These are phyloP conservation scores for Oryza meridionalis DNA, from an alignment of 176 grass and related monocot species.

Conservation along the genomic window DNA sequence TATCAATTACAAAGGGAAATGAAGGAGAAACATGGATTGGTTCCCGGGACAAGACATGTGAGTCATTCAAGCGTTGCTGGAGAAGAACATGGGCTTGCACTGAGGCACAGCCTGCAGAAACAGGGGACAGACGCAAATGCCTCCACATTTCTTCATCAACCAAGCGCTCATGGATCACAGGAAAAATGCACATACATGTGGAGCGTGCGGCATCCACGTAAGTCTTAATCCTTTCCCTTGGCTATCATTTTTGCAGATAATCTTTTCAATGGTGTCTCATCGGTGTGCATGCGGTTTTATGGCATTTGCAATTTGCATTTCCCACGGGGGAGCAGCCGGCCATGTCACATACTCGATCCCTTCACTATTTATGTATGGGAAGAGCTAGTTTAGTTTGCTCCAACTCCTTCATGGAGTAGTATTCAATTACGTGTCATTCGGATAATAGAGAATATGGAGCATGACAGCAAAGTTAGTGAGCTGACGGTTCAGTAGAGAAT, in stretches of 20 bases:
- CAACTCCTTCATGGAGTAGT: background rate
- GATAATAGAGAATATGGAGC: background rate
- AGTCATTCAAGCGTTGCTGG: conserved; percentile 8
- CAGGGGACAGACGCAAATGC: conserved; percentile 32
- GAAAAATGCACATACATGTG: conserved; percentile 18
- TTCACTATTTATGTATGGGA: background rate
- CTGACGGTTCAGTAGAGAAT: background rate
- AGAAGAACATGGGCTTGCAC: conserved; percentile 40
- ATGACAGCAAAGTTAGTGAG: conserved; percentile 1
- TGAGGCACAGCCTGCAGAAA: conserved; percentile 17
- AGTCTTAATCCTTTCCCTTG: background rate
- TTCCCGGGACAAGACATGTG: conserved; percentile 39
- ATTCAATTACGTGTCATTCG: background rate
- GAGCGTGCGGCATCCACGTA: background rate
- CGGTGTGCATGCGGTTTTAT: background rate
- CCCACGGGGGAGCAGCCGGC: conserved; percentile 5
- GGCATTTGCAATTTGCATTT: conserved; percentile 10
- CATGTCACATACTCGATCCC: background rate
- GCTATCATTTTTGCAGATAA: conserved; percentile 7
- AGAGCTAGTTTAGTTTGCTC: background rate
- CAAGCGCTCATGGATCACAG: background rate
- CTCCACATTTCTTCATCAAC: background rate
- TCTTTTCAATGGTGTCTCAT: conserved; percentile 19
- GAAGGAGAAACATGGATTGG: background rate
- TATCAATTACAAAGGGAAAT: conserved; percentile 2